Conservation (phyloP, 805 yeast species). For the Ogataea naganishii region DNA sequence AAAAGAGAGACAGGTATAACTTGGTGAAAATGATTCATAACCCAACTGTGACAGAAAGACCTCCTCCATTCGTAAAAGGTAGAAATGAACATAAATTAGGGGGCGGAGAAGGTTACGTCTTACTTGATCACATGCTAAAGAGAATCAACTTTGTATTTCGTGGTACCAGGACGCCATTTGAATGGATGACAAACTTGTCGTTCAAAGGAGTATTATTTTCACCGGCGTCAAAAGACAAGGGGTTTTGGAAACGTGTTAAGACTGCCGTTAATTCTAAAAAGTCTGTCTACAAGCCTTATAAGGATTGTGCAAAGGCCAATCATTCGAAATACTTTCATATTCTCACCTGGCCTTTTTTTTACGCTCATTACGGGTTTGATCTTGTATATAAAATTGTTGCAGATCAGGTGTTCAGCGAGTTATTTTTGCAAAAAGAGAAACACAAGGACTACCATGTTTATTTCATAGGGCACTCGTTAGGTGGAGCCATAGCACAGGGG, state of each 20-base stretch:
- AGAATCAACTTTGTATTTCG: constrained; percentile 9
- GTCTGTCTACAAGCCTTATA: constrained; percentile 4
- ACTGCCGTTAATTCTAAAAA: constrained; percentile 2
- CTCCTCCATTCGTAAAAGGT: constrained; percentile 6
- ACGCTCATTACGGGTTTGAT: constrained; percentile 12
- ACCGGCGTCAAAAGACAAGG: constrained; percentile 4
- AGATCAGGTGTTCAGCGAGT: constrained; percentile 6
- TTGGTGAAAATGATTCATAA: constrained; percentile 5
- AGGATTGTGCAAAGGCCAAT: no score
- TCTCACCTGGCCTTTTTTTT: constrained; percentile 1
- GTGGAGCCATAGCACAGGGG: constrained; percentile 57
- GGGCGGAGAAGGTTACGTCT: constrained; percentile 14
- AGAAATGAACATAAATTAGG: constrained; percentile 6
- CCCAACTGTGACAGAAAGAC: no score
- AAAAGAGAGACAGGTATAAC: constrained; percentile 5
- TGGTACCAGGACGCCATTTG: constrained; percentile 9
- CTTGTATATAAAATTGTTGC: constrained; percentile 6
- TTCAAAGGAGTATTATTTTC: constrained; percentile 7
- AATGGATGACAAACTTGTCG: constrained; percentile 13
- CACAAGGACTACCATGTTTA: constrained; percentile 25
- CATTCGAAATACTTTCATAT: neutral
- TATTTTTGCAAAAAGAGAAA: constrained; percentile 10
- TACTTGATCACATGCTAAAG: constrained; percentile 9
- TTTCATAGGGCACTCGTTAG: constrained; percentile 40
- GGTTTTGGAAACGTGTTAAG: constrained; percentile 6